Evolutionary conservation across 2,329 filamentous ascomycete species (phyloP).

Genomic region (Trichophaea hybrida): DNA sequence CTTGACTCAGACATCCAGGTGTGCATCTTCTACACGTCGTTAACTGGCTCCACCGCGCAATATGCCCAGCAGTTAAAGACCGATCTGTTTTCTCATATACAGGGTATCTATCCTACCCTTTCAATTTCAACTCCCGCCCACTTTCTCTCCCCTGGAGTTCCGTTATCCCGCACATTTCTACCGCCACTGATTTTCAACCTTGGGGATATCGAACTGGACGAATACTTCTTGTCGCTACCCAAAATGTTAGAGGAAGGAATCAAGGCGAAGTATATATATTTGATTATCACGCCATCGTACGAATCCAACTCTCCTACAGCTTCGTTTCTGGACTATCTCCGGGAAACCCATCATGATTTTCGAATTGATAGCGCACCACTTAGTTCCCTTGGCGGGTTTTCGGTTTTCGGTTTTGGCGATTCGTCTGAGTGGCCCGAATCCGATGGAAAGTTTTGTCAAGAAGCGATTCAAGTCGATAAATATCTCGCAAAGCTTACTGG

Average conservation of each 20-base stretch:
- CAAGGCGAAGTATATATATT: constrained; percentile 56
- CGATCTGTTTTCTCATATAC: constrained; percentile 35
- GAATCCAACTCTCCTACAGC: constrained; percentile 89
- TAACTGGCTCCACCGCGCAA: constrained; percentile 57
- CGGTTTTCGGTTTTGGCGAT: constrained; percentile 88
- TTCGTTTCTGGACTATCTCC: constrained; percentile 70
- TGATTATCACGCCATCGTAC: constrained; percentile 76
- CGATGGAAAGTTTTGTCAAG: constrained; percentile 80
- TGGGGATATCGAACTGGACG: constrained; percentile 78
- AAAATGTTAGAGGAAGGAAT: constrained; percentile 39
- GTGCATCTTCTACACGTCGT: constrained; percentile 75
- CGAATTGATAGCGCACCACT: constrained; percentile 82
- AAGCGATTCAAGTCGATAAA: constrained; percentile 77
- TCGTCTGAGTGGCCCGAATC: constrained; percentile 84
- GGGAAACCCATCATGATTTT: constrained; percentile 93
- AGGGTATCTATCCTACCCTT: constrained; percentile 16
- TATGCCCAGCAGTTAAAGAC: constrained; percentile 49
- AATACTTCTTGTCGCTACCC: constrained; percentile 71
- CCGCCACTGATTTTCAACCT: constrained; percentile 59
- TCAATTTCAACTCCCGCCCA: constrained; percentile 21
- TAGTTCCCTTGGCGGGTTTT: constrained; percentile 63
- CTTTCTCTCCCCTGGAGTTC: constrained; percentile 9
- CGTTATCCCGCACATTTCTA: constrained; percentile 32
- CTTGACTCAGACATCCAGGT: constrained; percentile 43
- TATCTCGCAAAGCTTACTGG: constrained; percentile 95